A percentile compares a stretch with the other conserved stretches of the same genome.
Conservation (phyloP, 805 yeast genomes). For the Lipomyces japonicus region DNA sequence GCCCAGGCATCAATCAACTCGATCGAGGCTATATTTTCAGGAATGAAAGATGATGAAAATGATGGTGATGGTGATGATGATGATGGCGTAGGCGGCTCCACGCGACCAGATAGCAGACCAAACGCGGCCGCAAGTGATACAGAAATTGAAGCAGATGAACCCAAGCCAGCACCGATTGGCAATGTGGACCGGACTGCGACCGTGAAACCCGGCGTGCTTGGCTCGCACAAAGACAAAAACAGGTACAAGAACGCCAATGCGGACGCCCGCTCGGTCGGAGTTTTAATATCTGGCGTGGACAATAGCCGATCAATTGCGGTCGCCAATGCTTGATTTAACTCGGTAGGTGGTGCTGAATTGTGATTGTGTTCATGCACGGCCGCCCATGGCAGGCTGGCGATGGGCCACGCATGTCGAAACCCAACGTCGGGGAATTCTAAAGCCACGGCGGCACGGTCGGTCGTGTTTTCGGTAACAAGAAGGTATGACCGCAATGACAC, state of each 20-base stretch:
- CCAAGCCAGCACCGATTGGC: constrained; percentile 96
- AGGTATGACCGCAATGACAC: constrained; percentile 80
- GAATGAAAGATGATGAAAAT: constrained; percentile 34
- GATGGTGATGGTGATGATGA: not conserved
- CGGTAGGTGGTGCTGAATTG: constrained; percentile 33
- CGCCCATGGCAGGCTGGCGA: constrained; percentile 59
- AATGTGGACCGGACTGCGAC: constrained; percentile 75
- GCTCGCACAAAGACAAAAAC: constrained; percentile 55
- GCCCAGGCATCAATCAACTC: constrained; percentile 81
- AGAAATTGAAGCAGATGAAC: constrained; percentile 86
- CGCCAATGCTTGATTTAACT: constrained; percentile 57
- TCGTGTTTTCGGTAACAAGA: constrained; percentile 50
- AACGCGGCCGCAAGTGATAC: constrained; percentile 70
- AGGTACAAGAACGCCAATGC: constrained; percentile 81
- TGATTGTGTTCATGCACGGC: constrained; percentile 32
- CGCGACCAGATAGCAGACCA: constrained; percentile 18
- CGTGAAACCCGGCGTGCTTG: constrained; percentile 47
- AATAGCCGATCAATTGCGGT: constrained; percentile 48
- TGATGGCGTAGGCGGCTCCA: constrained; percentile 10
- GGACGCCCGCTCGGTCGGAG: constrained; percentile 66
- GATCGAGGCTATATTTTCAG: constrained; percentile 40
- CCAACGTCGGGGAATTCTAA: constrained; percentile 83
- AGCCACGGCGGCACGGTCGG: constrained; percentile 40
- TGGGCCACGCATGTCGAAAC: constrained; percentile 61
- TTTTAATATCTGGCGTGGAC: constrained; percentile 44